Conservation (phyloP, 768 basidiomycete species). For the Kwoniella botswanensis region DNA sequence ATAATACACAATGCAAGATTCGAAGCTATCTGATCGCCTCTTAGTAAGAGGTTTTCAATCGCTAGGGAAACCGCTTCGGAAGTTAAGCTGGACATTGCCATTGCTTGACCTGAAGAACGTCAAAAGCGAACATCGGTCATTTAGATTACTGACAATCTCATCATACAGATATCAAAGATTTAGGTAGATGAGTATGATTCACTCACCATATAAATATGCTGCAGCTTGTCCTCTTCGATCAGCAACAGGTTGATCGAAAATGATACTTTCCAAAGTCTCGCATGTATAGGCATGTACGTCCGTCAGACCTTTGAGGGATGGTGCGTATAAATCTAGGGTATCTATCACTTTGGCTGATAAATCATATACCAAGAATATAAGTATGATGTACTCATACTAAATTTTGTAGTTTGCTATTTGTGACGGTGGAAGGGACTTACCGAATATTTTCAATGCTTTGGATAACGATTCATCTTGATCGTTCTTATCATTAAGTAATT, state of each 20-base stretch:
- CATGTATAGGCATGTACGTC: constrained; percentile 44
- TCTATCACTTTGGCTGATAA: constrained; percentile 46
- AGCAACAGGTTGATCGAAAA: constrained; percentile 34
- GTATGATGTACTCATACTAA: too few species aligned
- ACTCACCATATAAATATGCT: constrained; percentile 39
- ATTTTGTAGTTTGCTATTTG: too few species aligned
- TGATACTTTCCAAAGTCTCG: constrained; percentile 38
- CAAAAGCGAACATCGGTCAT: too few species aligned
- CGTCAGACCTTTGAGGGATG: constrained; percentile 41
- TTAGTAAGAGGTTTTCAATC: constrained; percentile 42
- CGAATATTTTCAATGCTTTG: constrained; percentile 36
- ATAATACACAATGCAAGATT: constrained; percentile 41
- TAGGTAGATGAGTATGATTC: too few species aligned
- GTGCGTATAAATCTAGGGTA: constrained; percentile 43
- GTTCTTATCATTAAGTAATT: constrained; percentile 18
- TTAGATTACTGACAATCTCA: too few species aligned
- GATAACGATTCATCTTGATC: constrained; percentile 24
- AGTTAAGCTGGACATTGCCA: constrained; percentile 41
- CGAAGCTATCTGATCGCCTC: constrained; percentile 30
- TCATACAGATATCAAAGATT: too few species aligned
- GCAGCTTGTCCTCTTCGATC: constrained; percentile 28
- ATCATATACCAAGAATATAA: neutral
- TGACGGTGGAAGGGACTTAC: constrained; percentile 14
- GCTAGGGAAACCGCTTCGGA: constrained; percentile 38
- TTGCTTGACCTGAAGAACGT: constrained; percentile 33